phyloP scores from a whole-genome alignment of 805 yeast species.

The Tanozyma kutaoensis region DNA sequence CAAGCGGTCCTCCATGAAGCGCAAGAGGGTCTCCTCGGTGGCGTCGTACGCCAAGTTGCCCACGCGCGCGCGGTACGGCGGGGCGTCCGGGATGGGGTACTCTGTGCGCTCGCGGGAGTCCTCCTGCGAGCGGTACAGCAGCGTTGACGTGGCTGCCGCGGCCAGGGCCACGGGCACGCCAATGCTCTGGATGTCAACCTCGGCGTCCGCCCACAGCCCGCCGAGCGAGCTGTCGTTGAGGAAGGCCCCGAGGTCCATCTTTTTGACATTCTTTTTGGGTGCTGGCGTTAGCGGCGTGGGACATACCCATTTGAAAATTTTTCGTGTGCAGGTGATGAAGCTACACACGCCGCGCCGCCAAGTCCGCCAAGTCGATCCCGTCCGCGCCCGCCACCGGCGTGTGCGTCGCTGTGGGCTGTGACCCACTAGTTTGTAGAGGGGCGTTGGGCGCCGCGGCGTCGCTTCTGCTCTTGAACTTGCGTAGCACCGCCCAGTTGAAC shows the following conservation, averaged over 20 bases:
- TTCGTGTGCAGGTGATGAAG: too few species aligned
- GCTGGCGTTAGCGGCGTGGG: constrained; percentile 11
- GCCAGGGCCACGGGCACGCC: constrained; percentile 31
- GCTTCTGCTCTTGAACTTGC: too few species aligned
- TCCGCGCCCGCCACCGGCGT: too few species aligned
- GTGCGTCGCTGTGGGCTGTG: too few species aligned
- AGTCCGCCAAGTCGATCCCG: too few species aligned
- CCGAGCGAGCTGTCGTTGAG: constrained; percentile 64
- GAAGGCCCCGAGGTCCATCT: constrained; percentile 79
- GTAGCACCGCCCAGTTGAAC: constrained; percentile 34
- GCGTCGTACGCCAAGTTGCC: constrained; percentile 78
- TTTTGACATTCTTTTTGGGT: constrained; percentile 45
- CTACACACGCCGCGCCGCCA: too few species aligned
- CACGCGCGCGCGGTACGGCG: constrained; percentile 88
- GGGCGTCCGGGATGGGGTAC: constrained; percentile 77
- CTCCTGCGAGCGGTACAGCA: too few species aligned
- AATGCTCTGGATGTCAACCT: constrained; percentile 56
- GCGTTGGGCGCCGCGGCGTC: too few species aligned
- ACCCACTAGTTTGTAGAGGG: too few species aligned
- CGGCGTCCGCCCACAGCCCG: constrained; percentile 79
- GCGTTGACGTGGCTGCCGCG: constrained; percentile 3
- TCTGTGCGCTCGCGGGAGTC: constrained; percentile 6
- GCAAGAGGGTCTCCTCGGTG: constrained; percentile 47
- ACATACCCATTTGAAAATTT: too few species aligned
- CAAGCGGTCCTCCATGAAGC: constrained; percentile 47